Base-by-base conservation (phyloP, 148 eudicot genomes). In the Spergularia marina region DNA sequence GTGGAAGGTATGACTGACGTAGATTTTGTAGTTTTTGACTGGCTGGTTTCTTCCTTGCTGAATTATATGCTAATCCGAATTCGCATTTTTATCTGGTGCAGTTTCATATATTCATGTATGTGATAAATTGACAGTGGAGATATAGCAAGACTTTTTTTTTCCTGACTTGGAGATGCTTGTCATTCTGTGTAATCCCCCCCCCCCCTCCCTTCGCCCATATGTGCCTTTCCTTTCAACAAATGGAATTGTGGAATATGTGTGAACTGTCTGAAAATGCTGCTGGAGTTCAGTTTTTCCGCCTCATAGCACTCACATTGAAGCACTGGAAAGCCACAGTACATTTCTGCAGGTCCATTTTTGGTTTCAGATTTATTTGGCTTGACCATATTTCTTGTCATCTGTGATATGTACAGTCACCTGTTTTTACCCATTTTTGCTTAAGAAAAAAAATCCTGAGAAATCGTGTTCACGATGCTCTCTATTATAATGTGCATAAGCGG, bases 1-100 rank as follows among this genome's bases (percentile, higher is more conserved):
- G 30, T 69, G 73, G 57, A 67, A 89, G 89, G 96, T 91, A 83
- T 74, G 20, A 71, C 23, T 61, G 54, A 23, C 72, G 36, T 36
- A 60, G 55, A 21, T 39, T 55, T 64, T 39, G 15, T 7, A 12
- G 68, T 67, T 58, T 44, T 13, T 6, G 44, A 17, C 34, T 12
- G 59, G 23, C 54, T 61, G 68, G 23, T 44, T 13, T 30, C 18
- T 69, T 5, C 47, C 17, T 63, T 53, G 21, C n/a, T 64, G 64
- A 25, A 44, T 12, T 59, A 18, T 54, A 51, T 51, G 49, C 12
- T 36, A 25, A 20, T 18, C 47, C 54, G 44, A 56, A 58, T 17
- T 30, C 12, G 25, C 30, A 16, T 15, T 1, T 53, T 12, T 17
- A 55, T 64, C 4, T 16, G 41, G 20, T 36, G 41, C 25, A 44